phyloP scores from a whole-genome alignment of 257 asterid genomes.

The Nyctanthes arbortristis region DNA sequence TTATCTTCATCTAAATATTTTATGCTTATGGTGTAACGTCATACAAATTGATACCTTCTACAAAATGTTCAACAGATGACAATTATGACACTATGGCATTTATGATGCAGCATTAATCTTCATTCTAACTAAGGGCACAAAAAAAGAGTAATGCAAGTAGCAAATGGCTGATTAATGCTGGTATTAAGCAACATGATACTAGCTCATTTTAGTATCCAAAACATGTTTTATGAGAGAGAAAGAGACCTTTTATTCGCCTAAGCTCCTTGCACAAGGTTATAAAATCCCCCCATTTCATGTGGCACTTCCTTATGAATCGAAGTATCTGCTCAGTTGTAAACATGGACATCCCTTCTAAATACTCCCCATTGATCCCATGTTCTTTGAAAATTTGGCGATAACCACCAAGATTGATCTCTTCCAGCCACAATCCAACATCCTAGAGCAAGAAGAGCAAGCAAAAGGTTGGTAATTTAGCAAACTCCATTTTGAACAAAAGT shows the following conservation, averaged over 20 bases:
- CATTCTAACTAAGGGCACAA: too few relatives aligned
- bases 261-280: conserved; percentile 99
- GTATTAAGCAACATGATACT: too few relatives aligned
- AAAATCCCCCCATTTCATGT: conserved; percentile 99
- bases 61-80: too few relatives aligned
- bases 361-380: conserved; percentile 95
- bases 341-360: conserved; percentile 98
- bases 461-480: conserved; percentile 15
- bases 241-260: conserved; percentile 92
- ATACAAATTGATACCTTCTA: too few relatives aligned
- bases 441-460: conserved; percentile 30
- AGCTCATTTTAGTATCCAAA: too few relatives aligned
- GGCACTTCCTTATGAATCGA: conserved; percentile 97
- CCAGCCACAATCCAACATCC: conserved; percentile 99
- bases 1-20: too few relatives aligned
- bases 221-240: conserved; percentile 17
- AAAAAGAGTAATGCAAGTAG: too few relatives aligned
- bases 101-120: too few relatives aligned
- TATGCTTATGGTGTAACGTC: too few relatives aligned
- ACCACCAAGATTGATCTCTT: conserved; percentile 91
- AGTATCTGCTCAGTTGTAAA: conserved; percentile 98
- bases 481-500: conserved; percentile 13
- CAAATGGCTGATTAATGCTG: too few relatives aligned
- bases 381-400: conserved; percentile 85
- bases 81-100: too few relatives aligned